phyloP scores from a whole-genome alignment of 169 alveolate species.

The Plasmodium vivax region DNA sequence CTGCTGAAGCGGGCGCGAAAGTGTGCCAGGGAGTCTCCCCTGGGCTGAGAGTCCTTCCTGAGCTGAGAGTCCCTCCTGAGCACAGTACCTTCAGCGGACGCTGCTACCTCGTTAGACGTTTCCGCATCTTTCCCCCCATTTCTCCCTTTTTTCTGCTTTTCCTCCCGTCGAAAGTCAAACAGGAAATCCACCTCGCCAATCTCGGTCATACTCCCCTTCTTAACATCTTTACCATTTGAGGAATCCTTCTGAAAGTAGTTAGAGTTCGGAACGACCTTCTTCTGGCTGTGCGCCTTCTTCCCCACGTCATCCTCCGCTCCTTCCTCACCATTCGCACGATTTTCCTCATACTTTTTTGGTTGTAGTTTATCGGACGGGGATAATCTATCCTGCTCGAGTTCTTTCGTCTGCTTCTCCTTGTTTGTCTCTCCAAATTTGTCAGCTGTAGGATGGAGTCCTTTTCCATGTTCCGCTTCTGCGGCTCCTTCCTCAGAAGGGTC shows the following conservation, averaged over 20 bases:
- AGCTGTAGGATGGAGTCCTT: background rate
- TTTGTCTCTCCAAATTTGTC: background rate
- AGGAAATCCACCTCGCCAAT: background rate
- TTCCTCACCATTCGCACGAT: background rate
- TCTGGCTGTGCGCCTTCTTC: background rate
- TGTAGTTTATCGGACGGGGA: background rate
- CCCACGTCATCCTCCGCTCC: background rate
- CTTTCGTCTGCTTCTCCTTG: background rate
- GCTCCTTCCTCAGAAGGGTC: background rate
- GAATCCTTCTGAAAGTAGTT: background rate
- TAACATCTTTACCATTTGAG: background rate
- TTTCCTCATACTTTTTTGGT: background rate
- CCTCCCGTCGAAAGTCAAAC: conserved; percentile 19
- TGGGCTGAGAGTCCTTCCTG: background rate
- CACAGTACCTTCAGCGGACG: background rate
- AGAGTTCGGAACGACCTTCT: background rate
- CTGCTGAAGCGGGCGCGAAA: conserved; percentile 1
- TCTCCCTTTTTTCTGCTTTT: background rate
- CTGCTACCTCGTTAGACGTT: background rate
- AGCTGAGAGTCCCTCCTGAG: too few species aligned
- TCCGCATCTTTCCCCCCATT: background rate
- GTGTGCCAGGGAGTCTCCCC: too few species aligned
- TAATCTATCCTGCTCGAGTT: background rate
- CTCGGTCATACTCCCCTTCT: background rate
- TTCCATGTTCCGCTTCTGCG: background rate